Evolutionary conservation across 2,329 filamentous ascomycete species (phyloP).

Genomic region (Trichoderma koningiopsis): DNA sequence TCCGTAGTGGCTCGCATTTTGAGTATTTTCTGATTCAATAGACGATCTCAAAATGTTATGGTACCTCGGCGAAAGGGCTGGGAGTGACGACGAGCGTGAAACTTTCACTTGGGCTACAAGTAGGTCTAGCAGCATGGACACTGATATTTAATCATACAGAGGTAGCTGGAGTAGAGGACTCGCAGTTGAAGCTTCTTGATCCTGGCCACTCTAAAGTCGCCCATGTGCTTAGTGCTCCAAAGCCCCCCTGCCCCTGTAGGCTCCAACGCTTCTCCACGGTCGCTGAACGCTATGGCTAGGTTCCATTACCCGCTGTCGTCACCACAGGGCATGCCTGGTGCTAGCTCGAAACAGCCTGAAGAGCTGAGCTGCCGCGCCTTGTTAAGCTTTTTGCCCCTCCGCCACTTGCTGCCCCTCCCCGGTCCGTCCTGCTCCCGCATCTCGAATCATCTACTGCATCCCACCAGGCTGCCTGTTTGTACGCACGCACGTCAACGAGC

Average conservation of each 20-base stretch:
- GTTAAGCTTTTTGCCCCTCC: slow-evolving; percentile 30
- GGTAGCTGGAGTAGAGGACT: not conserved
- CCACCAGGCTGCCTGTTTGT: not conserved
- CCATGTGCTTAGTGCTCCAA: not conserved
- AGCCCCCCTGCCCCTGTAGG: not conserved
- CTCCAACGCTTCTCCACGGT: not conserved
- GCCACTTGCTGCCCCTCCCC: slow-evolving; percentile 18
- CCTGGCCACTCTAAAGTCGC: not conserved
- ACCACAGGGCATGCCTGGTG: slow-evolving; percentile 29
- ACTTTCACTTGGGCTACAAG: not conserved
- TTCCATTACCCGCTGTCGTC: slow-evolving; percentile 29
- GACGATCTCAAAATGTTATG: not conserved
- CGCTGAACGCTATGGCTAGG: not conserved
- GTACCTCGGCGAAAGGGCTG: not conserved
- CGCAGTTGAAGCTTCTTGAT: not conserved
- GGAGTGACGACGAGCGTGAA: too few relatives aligned
- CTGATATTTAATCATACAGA: too few relatives aligned
- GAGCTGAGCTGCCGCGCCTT: slow-evolving; percentile 1
- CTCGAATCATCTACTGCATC: slow-evolving; percentile 4
- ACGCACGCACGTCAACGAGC: not conserved
- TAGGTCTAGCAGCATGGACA: too few relatives aligned
- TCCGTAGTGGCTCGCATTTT: not conserved
- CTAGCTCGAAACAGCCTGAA: not conserved
- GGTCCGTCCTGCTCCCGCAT: slow-evolving; percentile 8
- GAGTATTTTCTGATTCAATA: not conserved